Evolutionary conservation across 169 alveolate genomes (phyloP).

Genomic region (Sarcocystis neurona): DNA sequence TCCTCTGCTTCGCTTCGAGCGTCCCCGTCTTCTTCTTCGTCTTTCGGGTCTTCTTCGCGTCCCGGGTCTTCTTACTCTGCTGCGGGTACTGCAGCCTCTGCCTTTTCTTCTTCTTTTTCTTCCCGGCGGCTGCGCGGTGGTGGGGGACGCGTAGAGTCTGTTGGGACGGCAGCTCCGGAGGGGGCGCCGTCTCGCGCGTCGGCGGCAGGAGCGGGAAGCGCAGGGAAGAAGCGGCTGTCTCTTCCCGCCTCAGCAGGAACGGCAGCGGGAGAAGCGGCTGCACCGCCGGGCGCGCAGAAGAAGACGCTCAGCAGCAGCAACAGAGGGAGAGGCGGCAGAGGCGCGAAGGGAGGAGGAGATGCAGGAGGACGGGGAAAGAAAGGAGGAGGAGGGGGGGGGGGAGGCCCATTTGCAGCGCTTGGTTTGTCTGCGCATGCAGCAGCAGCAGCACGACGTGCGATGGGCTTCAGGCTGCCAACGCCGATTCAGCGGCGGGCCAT

Average conservation of each 20-base stretch:
- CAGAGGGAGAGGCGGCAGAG: background rate
- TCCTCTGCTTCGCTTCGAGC: no score
- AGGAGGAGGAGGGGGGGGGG: background rate
- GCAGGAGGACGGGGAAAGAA: background rate
- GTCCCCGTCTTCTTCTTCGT: no score
- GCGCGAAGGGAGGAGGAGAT: background rate
- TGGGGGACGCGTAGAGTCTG: no score
- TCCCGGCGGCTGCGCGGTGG: no score
- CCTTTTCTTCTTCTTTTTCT: no score
- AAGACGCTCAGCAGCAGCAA: background rate
- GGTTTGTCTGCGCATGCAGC: slow-evolving; percentile 29
- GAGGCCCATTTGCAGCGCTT: slow-evolving; percentile 28
- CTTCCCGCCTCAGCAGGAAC: background rate
- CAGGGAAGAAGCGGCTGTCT: background rate
- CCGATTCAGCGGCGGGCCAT: slow-evolving; percentile 92
- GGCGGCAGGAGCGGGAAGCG: background rate
- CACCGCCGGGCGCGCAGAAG: background rate
- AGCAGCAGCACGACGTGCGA: slow-evolving; percentile 34
- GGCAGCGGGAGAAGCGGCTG: background rate
- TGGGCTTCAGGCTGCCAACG: slow-evolving; percentile 84
- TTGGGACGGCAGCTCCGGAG: no score
- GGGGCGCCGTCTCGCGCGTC: no score
- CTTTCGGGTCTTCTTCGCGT: no score
- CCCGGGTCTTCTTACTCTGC: no score
- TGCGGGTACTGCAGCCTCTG: no score